These are phyloP conservation scores for Arachis monticola DNA, from an alignment of 331 rosid species.

Conservation along the genomic window DNA sequence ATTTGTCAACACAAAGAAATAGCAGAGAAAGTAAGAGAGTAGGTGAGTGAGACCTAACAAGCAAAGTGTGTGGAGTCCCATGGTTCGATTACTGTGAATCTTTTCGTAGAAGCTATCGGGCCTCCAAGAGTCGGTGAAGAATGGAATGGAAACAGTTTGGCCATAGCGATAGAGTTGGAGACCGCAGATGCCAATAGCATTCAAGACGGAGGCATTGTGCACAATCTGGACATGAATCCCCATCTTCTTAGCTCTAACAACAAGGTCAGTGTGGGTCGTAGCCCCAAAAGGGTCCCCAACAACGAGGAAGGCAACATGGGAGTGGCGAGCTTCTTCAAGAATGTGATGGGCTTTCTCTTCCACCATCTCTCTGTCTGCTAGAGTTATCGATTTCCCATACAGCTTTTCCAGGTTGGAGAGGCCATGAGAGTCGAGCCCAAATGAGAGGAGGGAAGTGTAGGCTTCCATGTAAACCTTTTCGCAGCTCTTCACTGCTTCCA, in stretches of 20 bases:
- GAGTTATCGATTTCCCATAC: constrained; percentile 70
- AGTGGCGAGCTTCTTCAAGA: constrained; percentile 59
- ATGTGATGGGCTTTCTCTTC: constrained; percentile 83
- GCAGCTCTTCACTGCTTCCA: constrained; percentile 78
- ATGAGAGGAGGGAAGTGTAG: constrained; percentile 89
- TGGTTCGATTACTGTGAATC: constrained; percentile 65
- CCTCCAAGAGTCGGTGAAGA: constrained; percentile 83
- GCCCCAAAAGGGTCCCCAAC: constrained; percentile 98
- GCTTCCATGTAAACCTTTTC: constrained; percentile 78
- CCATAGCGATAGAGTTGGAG: constrained; percentile 89
- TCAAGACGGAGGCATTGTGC: constrained; percentile 91
- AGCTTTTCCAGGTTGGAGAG: constrained; percentile 75
- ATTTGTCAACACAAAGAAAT: no score
- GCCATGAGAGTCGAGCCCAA: constrained; percentile 79
- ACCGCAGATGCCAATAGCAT: constrained; percentile 88
- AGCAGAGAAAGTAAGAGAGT: no score
- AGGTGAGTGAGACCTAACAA: constrained; percentile 42
- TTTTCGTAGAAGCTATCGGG: constrained; percentile 94
- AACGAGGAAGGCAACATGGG: constrained; percentile 82
- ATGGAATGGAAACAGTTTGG: constrained; percentile 83
- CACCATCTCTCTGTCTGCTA: constrained; percentile 90
- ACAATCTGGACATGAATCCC: constrained; percentile 72
- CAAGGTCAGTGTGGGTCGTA: constrained; percentile 88
- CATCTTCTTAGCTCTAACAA: constrained; percentile 85
- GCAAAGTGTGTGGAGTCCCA: constrained; percentile 93